phyloP scores from a whole-genome alignment of 805 yeast species.

The Wickerhamiella slavikovae region DNA sequence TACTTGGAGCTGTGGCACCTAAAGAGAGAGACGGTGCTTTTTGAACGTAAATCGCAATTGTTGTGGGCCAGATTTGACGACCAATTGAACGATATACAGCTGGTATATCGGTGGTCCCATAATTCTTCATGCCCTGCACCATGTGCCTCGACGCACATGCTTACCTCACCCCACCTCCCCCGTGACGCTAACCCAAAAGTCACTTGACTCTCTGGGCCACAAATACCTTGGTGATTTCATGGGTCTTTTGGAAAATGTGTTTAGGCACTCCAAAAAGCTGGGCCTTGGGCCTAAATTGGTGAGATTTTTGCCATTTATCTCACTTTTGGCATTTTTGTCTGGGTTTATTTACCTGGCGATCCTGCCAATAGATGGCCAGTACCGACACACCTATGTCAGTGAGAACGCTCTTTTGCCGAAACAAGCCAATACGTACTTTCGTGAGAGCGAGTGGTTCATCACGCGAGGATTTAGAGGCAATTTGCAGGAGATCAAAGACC shows the following conservation, averaged over 20 bases:
- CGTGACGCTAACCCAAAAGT: too few relatives aligned
- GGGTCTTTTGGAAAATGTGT: constrained; percentile 19
- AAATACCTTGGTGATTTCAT: too few relatives aligned
- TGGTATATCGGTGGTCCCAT: too few relatives aligned
- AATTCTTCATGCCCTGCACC: too few relatives aligned
- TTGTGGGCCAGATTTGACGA: too few relatives aligned
- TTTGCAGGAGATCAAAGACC: constrained; percentile 20
- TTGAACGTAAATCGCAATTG: too few relatives aligned
- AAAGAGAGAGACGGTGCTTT: too few relatives aligned
- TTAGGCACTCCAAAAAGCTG: constrained; percentile 11
- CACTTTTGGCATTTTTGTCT: constrained; percentile 12
- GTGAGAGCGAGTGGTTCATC: constrained; percentile 88
- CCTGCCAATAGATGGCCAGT: constrained; percentile 68
- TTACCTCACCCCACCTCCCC: too few relatives aligned
- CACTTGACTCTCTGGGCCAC: too few relatives aligned
- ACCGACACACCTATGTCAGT: constrained; percentile 63
- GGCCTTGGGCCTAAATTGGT: constrained; percentile 13
- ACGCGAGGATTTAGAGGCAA: constrained; percentile 67
- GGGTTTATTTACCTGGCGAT: constrained; percentile 37
- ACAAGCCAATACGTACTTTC: constrained; percentile 75
- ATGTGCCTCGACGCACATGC: too few relatives aligned
- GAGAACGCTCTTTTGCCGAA: constrained; percentile 97
- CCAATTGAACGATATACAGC: too few relatives aligned
- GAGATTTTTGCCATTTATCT: constrained; percentile 13
- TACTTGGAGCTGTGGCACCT: too few relatives aligned